A percentile compares a stretch with the other conserved stretches of the same genome.
These are phyloP conservation scores for Lolium rigidum DNA, from an alignment of 176 grass and related monocot species.

Conservation along the genomic window DNA sequence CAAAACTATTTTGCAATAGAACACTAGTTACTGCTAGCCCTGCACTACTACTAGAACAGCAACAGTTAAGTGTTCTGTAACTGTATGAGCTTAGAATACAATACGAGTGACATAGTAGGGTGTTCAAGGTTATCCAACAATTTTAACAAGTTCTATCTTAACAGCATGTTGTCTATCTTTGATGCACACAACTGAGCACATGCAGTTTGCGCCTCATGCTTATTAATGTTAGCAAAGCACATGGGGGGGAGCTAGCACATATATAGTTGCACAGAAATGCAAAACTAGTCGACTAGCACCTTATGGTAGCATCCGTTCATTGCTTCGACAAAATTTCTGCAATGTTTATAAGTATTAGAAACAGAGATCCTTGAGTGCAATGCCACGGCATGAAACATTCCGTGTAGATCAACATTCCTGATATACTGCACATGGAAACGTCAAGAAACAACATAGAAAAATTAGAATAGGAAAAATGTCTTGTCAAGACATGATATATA, in stretches of 20 bases:
- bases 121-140: slow-evolving; percentile 29
- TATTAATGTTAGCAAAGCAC: no score
- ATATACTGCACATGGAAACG: slow-evolving; percentile 46
- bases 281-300: slow-evolving; percentile 39
- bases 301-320: slow-evolving; percentile 43
- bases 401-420: slow-evolving; percentile 39
- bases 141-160: slow-evolving; percentile 29
- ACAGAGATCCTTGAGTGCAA: slow-evolving; percentile 40
- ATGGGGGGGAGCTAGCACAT: no score
- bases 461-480: background rate
- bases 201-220: slow-evolving; percentile 7
- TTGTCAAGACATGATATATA: background rate
- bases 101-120: background rate
- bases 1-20: slow-evolving; percentile 26
- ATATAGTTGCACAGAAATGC: background rate
- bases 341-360: slow-evolving; percentile 44
- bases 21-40: background rate
- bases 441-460: slow-evolving; percentile 14
- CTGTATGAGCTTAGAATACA: slow-evolving; percentile 27
- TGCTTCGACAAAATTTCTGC: slow-evolving; percentile 36
- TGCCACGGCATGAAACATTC: slow-evolving; percentile 27
- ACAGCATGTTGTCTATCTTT: slow-evolving; percentile 4
- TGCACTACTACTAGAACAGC: background rate
- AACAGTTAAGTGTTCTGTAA: slow-evolving; percentile 9
- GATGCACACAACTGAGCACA: slow-evolving; percentile 5